phyloP scores from a whole-genome alignment of 2,329 filamentous ascomycete species.

The Ceratocystis cacaofunesta region DNA sequence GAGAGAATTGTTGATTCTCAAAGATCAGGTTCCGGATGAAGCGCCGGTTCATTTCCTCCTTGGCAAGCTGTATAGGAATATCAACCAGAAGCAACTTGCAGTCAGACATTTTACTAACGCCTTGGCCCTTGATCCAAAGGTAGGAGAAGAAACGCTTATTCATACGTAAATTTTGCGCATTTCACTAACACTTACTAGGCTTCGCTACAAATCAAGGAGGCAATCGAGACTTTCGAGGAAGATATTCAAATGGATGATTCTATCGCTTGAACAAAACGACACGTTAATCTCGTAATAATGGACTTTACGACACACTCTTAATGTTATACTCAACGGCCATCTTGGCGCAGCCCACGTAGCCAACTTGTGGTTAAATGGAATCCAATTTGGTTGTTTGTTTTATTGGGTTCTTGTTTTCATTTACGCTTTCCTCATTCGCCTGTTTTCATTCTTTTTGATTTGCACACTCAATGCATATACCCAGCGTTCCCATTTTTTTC shows the following conservation, averaged over 20 bases:
- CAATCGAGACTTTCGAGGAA: slow-evolving; percentile 81
- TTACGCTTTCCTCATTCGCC: neutral
- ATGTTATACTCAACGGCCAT: slow-evolving; percentile 1
- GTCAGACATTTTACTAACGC: slow-evolving; percentile 91
- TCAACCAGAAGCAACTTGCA: slow-evolving; percentile 62
- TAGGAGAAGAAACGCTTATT: slow-evolving; percentile 28
- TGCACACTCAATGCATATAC: slow-evolving; percentile 12
- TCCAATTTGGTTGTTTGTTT: neutral
- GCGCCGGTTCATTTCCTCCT: slow-evolving; percentile 92
- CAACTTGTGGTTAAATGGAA: neutral
- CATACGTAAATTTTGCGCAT: neutral
- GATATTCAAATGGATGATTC: slow-evolving; percentile 55
- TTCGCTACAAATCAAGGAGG: slow-evolving; percentile 86
- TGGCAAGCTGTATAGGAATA: slow-evolving; percentile 62
- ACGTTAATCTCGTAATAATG: neutral
- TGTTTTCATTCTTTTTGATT: neutral
- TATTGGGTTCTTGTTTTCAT: neutral
- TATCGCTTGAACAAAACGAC: slow-evolving; percentile 5
- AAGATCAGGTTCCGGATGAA: slow-evolving; percentile 84
- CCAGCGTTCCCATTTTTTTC: neutral
- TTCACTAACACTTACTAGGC: slow-evolving; percentile 39
- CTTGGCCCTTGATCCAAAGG: slow-evolving; percentile 91
- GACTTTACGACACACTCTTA: neutral
- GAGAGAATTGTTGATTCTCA: slow-evolving; percentile 70
- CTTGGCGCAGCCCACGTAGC: neutral